Conservation (phyloP, 2,329 filamentous ascomycete genomes). For the Penicillium sclerotigenum region DNA sequence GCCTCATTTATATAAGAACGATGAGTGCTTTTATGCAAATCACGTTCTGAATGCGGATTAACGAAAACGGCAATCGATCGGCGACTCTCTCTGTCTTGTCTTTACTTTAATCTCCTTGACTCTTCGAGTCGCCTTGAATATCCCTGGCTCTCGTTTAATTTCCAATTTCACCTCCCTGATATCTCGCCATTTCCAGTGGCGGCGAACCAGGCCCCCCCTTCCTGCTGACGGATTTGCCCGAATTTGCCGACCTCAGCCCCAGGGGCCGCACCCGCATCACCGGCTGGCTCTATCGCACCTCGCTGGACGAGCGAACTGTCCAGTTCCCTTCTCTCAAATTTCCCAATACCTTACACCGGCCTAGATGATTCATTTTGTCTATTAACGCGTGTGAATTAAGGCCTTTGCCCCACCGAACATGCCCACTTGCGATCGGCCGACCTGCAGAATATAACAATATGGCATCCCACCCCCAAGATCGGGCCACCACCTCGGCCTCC, state of each 20-base stretch:
- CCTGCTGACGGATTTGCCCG: conserved; percentile 6
- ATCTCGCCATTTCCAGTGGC: neutral
- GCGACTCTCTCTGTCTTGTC: neutral
- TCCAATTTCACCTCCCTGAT: neutral
- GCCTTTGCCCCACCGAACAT: conserved; percentile 3
- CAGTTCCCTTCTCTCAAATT: neutral
- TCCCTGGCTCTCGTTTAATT: neutral
- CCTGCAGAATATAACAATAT: conserved; percentile 9
- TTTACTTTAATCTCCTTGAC: neutral
- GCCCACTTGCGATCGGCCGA: neutral
- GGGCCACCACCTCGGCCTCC: conserved; percentile 23
- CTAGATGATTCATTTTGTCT: neutral
- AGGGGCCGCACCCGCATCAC: neutral
- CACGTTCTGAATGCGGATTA: neutral
- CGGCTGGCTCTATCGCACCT: neutral
- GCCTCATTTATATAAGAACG: neutral
- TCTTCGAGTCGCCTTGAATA: neutral
- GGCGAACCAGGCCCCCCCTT: neutral
- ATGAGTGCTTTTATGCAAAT: neutral
- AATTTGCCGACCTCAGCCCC: neutral
- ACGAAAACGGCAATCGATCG: conserved; percentile 9
- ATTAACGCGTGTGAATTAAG: neutral
- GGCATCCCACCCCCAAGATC: conserved; percentile 13
- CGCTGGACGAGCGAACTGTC: conserved; percentile 8
- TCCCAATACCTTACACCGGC: neutral